These are phyloP conservation scores for Cylindrotheca closterium DNA, from an alignment of 108 stramenopile species.

Conservation along the genomic window DNA sequence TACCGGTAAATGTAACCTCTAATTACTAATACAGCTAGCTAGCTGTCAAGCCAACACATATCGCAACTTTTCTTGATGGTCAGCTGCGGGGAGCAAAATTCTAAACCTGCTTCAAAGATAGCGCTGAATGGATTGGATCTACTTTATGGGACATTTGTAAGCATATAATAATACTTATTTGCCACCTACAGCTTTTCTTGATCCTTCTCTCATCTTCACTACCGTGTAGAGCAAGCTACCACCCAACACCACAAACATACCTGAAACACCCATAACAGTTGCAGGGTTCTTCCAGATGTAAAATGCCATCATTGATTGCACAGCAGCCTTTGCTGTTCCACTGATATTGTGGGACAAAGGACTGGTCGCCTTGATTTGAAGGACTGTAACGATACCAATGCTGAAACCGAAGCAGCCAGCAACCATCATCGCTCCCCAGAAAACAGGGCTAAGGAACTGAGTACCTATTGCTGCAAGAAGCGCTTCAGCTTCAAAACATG, in stretches of 20 bases:
- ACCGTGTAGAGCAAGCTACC: conserved; percentile 83
- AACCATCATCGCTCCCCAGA: conserved; percentile 87
- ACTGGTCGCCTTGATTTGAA: conserved; percentile 94
- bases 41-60: no score
- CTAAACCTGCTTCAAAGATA: no score
- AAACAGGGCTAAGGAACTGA: conserved; percentile 59
- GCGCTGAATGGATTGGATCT: no score
- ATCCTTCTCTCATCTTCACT: conserved; percentile 76
- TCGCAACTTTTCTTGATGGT: no score
- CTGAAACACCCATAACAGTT: conserved; percentile 76
- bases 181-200: neutral
- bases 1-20: no score
- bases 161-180: no score
- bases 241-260: conserved; percentile 83
- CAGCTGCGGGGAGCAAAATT: no score
- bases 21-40: no score
- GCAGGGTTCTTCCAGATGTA: conserved; percentile 91
- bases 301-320: conserved; percentile 90
- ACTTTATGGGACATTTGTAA: no score
- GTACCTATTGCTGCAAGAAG: conserved; percentile 31
- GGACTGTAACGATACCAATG: conserved; percentile 94
- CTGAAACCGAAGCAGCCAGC: conserved; percentile 92
- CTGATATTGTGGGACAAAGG: conserved; percentile 96
- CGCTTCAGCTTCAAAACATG: conserved; percentile 66
- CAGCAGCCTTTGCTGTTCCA: conserved; percentile 93